Base-by-base conservation (phyloP, 2,329 filamentous ascomycete genomes). In the Endoconidiophora polonica region DNA sequence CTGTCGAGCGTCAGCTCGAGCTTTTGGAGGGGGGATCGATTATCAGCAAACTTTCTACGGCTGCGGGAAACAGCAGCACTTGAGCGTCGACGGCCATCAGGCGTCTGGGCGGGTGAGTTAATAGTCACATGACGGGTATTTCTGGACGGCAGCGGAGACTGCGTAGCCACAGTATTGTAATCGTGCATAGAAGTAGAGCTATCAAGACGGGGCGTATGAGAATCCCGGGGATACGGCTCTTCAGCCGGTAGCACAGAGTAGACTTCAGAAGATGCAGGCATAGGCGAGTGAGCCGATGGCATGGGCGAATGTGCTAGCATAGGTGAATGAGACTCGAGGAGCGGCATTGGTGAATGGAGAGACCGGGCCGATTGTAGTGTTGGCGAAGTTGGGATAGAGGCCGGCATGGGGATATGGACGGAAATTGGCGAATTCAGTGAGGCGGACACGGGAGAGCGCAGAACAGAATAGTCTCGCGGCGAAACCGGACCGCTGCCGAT, bases 11-110 rank as follows among this genome's bases (percentile, higher is more conserved):
- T 91, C 60, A 85, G 77, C 68, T 98, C 90, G 57, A 98, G 76
- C 68, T 82, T 91, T 65, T 98, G 90, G 48, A 98, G 73, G 48
- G 93, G 91, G 55, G 90, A 96, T 59, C 84, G 79, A 62, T 93
- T 83, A 52, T 81, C 74, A 59, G 90, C 84, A 65, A 84, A 79
- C 67, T 72, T 53, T 53, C 52, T 53, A 23, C 44, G 44, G 40
- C 44, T 50, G 10, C 52, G 52, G 20, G 52, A 39, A 29, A 50
- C 41, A n/a, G 52, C 46, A 44, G 33, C 44, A 52, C 42, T 52
- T 20, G 46, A 40, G 18, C 26, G 26, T 26, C 36, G 48, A 29
- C 48, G 48, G 22, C 38, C 39, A 22, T 50, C 48, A 4, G 52
- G 44, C 36, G 52, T 50, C 14, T 37, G 44, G 3, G 40, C 16